Conservation (phyloP, 1,284 basidiomycete genomes). For the Heliocybe sulcata region DNA sequence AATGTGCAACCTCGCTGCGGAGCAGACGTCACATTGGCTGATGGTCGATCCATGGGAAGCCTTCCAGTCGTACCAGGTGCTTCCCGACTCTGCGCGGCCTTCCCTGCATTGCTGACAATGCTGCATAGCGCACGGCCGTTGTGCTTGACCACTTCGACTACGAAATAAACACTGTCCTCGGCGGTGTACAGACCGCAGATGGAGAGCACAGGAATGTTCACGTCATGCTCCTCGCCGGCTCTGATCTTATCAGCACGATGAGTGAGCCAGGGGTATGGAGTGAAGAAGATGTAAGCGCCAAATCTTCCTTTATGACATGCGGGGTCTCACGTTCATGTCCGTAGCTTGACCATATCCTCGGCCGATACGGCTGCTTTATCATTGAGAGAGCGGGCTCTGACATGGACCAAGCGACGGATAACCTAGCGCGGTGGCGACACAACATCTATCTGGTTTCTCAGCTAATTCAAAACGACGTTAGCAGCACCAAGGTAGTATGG, state of each 20-base stretch:
- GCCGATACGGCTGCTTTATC: conserved; percentile 91
- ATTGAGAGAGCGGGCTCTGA: conserved; percentile 94
- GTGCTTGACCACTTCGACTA: conserved; percentile 96
- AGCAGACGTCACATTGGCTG: conserved; percentile 72
- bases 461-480: conserved; percentile 98
- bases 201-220: conserved; percentile 60
- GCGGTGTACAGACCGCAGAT: conserved; percentile 61
- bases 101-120: not conserved
- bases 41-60: conserved; percentile 99
- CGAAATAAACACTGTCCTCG: conserved; percentile 79
- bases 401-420: conserved; percentile 77
- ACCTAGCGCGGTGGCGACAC: conserved; percentile 70
- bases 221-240: conserved; percentile 94
- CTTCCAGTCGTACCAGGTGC: conserved; percentile 77
- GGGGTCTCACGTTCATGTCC: conserved; percentile 3
- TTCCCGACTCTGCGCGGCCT: not conserved
- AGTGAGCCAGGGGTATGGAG: conserved; percentile 99
- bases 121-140: conserved; percentile 74
- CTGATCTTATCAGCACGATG: conserved; percentile 97
- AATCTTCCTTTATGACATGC: conserved; percentile 2
- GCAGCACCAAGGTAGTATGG: conserved; percentile 78
- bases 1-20: conserved; percentile 85
- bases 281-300: conserved; percentile 73
- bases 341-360: conserved; percentile 92
- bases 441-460: conserved; percentile 96